Conservation (phyloP, 306 rosid genomes). For the Sphenostylis stenocarpa region DNA sequence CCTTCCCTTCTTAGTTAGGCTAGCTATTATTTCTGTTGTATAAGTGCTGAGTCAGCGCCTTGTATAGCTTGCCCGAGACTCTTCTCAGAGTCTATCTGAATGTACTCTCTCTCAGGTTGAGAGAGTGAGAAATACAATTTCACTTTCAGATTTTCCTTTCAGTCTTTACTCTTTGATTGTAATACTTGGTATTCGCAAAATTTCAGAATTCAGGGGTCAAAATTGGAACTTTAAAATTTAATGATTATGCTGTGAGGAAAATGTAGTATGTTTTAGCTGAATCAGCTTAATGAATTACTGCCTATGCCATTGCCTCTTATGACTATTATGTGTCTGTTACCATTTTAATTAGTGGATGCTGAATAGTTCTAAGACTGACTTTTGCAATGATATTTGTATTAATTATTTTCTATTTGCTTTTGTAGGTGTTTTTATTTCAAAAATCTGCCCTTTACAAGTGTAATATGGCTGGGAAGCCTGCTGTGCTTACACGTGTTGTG, state of each 20-base stretch:
- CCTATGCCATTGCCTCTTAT: background rate
- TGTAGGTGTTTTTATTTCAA: constrained; percentile 94
- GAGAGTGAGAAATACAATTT: background rate
- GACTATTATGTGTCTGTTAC: background rate
- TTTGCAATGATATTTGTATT: constrained; percentile 19
- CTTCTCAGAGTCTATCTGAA: background rate
- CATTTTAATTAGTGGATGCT: background rate
- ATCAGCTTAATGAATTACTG: constrained; percentile 2
- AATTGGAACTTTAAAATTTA: background rate
- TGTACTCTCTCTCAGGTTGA: background rate
- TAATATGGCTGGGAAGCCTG: constrained; percentile 99
- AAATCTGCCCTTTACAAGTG: constrained; percentile 95
- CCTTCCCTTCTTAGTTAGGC: too few species aligned
- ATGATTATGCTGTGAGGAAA: background rate
- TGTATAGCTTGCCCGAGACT: too few species aligned
- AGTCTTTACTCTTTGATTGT: background rate
- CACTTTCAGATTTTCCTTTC: background rate
- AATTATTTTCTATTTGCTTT: constrained; percentile 18
- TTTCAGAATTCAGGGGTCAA: background rate
- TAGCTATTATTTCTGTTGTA: too few species aligned
- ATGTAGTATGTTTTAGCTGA: background rate
- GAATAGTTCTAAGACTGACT: constrained; percentile 4
- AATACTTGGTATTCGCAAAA: background rate
- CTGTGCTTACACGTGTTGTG: constrained; percentile 98
- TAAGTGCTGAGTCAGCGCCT: too few species aligned